These are phyloP conservation scores for Silene coronaria DNA, from an alignment of 179 eudicot species.

Conservation along the genomic window DNA sequence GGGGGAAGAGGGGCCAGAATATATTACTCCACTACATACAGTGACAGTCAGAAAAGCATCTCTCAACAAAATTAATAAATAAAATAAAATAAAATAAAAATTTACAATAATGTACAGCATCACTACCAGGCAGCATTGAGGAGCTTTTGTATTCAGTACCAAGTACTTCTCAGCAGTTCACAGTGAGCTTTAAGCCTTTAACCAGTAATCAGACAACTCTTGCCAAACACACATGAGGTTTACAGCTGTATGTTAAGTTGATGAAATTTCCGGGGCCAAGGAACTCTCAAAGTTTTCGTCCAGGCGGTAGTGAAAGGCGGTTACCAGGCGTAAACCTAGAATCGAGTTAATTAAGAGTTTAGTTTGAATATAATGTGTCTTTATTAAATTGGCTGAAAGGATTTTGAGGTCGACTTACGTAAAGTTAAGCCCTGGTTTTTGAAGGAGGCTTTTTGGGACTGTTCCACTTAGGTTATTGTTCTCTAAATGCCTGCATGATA, in stretches of 20 bases:
- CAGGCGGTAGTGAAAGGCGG: constrained; percentile 16
- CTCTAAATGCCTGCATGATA: constrained; percentile 33
- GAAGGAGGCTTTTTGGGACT: constrained; percentile 53
- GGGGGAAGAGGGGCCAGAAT: not conserved
- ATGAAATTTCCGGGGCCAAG: not conserved
- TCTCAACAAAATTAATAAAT: constrained; percentile 13
- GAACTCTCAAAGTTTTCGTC: constrained; percentile 17
- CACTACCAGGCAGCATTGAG: constrained; percentile 26
- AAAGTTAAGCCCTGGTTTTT: constrained; percentile 55
- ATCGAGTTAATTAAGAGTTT: constrained; percentile 12
- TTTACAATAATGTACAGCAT: constrained; percentile 27
- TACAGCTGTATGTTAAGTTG: constrained; percentile 25
- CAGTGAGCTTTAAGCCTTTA: constrained; percentile 18
- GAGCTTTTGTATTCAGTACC: constrained; percentile 14
- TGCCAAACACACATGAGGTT: constrained; percentile 18
- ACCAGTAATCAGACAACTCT: constrained; percentile 14
- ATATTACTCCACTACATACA: not conserved
- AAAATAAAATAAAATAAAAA: constrained; percentile 15
- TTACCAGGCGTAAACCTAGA: constrained; percentile 70
- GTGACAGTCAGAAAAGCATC: constrained; percentile 1
- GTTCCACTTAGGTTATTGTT: constrained; percentile 64
- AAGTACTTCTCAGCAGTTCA: constrained; percentile 24
- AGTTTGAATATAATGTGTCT: not conserved
- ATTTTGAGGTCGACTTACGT: constrained; percentile 41
- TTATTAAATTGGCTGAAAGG: not conserved